A percentile compares a stretch with the other conserved stretches of the same genome.
These are phyloP conservation scores for Zea mays DNA, from an alignment of 176 grass and related monocot species.

Conservation along the genomic window Zm-B73-REFERENCE-NAM-5.0 NC_050102.1:133348501-133349000, in stretches of 20 bases:
- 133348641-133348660: conserved; percentile 5
- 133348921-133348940: not conserved
- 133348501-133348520: conserved; percentile 37
- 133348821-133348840: too few species aligned
- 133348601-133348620: conserved; percentile 33
- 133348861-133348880: too few species aligned
- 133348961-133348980: not conserved
- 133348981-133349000: not conserved
- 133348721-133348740: not conserved
- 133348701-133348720: conserved; percentile 18
- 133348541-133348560: not conserved
- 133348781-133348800: not conserved
- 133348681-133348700: conserved; percentile 21
- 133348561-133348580: conserved; percentile 31
- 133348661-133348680: not conserved
- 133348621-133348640: conserved; percentile 29
- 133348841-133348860: too few species aligned
- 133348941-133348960: not conserved
- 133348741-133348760: conserved; percentile 3
- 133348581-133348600: not conserved
- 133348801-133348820: too few species aligned
- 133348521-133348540: not conserved
- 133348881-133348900: too few species aligned
- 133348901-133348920: not conserved
- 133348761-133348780: conserved; percentile 26